These are phyloP conservation scores for Malus hybrid DNA, from an alignment of 331 rosid species.

Conservation along the genomic window DNA sequence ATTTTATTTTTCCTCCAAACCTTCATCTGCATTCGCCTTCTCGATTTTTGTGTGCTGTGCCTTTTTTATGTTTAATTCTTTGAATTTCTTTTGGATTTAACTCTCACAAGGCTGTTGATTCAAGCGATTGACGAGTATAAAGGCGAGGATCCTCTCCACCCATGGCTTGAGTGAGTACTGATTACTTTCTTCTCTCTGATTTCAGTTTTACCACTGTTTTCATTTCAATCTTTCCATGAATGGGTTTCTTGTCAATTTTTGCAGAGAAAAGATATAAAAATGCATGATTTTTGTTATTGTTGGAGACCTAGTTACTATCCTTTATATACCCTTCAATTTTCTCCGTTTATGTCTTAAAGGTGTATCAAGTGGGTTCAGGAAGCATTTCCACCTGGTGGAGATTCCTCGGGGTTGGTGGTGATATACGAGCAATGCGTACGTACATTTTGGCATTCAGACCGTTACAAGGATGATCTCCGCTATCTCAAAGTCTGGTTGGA, in stretches of 20 bases:
- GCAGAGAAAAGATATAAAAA: background rate
- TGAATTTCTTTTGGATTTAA: background rate
- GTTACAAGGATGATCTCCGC: conserved; percentile 78
- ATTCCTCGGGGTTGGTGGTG: conserved; percentile 72
- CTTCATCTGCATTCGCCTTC: background rate
- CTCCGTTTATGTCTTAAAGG: conserved; percentile 24
- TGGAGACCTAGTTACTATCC: background rate
- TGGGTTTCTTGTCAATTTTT: background rate
- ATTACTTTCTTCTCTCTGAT: background rate
- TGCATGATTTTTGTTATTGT: background rate
- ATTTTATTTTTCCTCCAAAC: background rate
- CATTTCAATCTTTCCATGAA: background rate
- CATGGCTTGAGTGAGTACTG: conserved; percentile 74
- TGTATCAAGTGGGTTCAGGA: conserved; percentile 97
- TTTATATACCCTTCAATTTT: background rate
- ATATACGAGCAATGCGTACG: conserved; percentile 89
- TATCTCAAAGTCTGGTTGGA: conserved; percentile 95
- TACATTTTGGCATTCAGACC: conserved; percentile 80
- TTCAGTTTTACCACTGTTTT: background rate
- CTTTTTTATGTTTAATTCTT: background rate
- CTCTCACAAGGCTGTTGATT: conserved; percentile 39
- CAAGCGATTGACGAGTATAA: conserved; percentile 60
- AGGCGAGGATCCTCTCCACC: conserved; percentile 87
- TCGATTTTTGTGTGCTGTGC: background rate
- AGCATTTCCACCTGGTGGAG: conserved; percentile 95